phyloP scores from a whole-genome alignment of 179 eudicot species.

The Corrigiola litoralis region DNA sequence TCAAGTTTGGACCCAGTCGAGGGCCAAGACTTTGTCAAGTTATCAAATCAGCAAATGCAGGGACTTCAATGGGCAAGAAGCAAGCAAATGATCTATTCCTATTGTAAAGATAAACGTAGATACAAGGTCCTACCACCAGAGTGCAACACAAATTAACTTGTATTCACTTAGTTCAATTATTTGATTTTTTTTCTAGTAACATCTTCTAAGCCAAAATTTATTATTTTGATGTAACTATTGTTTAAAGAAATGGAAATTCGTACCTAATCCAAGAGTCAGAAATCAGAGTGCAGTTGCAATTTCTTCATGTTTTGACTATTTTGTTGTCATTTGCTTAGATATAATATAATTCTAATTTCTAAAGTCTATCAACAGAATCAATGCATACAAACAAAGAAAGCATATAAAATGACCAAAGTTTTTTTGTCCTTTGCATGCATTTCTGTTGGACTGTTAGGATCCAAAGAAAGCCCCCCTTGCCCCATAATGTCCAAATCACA shows the following conservation, averaged over 20 bases:
- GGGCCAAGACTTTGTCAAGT: slow-evolving; percentile 63
- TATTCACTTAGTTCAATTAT: slow-evolving; percentile 2
- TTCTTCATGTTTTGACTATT: background rate
- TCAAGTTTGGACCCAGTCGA: slow-evolving; percentile 79
- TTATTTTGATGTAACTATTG: slow-evolving; percentile 8
- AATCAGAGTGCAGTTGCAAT: background rate
- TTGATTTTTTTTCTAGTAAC: background rate
- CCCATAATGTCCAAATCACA: slow-evolving; percentile 17
- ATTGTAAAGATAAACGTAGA: slow-evolving; percentile 72
- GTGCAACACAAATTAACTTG: slow-evolving; percentile 34
- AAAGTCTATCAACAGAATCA: background rate
- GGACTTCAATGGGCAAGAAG: slow-evolving; percentile 75
- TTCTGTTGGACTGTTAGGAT: background rate
- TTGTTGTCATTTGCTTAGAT: slow-evolving; percentile 5
- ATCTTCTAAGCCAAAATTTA: background rate
- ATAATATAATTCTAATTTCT: too few species aligned
- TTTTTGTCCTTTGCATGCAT: background rate
- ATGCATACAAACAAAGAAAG: slow-evolving; percentile 1
- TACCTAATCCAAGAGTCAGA: background rate
- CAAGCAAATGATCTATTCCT: slow-evolving; percentile 75
- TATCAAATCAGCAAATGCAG: slow-evolving; percentile 56
- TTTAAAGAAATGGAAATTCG: background rate
- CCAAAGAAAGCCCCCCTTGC: background rate
- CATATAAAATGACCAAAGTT: background rate
- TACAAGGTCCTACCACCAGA: slow-evolving; percentile 74